Base-by-base conservation (phyloP, 495 filamentous ascomycete genomes). In the Lepraria neglecta region DNA sequence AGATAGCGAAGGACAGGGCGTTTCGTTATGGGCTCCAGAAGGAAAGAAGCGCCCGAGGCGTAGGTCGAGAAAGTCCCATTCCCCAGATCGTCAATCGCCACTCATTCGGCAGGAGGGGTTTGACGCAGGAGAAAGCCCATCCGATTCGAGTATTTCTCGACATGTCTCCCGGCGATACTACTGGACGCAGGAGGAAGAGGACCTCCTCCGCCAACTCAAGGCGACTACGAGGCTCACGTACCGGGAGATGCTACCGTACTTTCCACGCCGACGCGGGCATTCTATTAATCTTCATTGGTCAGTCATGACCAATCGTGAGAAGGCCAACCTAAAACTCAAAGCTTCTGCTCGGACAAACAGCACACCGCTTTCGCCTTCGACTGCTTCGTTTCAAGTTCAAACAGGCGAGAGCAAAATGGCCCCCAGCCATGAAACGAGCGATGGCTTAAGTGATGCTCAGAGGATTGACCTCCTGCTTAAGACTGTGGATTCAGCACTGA, bases 181-280 rank as follows among this genome's bases (percentile, higher is more conserved):
- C n/a, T 65, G 58, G 66, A 57, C 59, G 27, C 10, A 10, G 6
- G 35, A 52, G 38, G 58, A 68, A 28, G 50, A 65, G 27, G 24
- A 63, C 19, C 27, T n/a, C 11, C 24, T 65, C 21, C 31, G 56
- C 21, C 38, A 58, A 28, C 27, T 63, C 4, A 62, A 60, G 42
- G 24, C 24, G 14, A 44, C 51, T 21, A 63, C 48, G 6, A 28
- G 27, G 21, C 17, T 60, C 30, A 6, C 27, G 17, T 43, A 9
- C 40, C 15, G n/a, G 4, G 51, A 65, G 24, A 38, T 63, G 30
- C 30, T 33, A 28, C n/a, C 44, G 15, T 57, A 58, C 40, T 63
- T 65, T 47, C 63, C 63, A 30, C 48, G 44, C 14, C 24, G 56
- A 30, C 48, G 7, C 15, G 14, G 24, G 28, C 40, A 57, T 3